These are phyloP conservation scores for Saururus chinensis DNA, from an alignment of 164 flowering plant genomes.

Conservation along the genomic window DNA sequence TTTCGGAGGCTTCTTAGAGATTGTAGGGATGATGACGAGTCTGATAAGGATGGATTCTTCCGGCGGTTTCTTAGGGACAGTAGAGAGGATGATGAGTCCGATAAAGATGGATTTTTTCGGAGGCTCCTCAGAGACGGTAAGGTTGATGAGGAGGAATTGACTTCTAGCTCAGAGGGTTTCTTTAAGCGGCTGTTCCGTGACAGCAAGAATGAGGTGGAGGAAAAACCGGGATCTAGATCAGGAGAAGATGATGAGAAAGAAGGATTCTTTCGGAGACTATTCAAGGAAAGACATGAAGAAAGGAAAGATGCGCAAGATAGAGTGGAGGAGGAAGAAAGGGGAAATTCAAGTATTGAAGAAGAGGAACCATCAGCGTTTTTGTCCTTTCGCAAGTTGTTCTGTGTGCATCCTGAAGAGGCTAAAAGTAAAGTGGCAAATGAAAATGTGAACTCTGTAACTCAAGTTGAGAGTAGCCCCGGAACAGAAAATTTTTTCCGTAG, in stretches of 20 bases:
- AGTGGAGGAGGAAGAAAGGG: constrained; percentile 30
- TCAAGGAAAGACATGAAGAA: constrained; percentile 79
- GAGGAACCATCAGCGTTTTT: constrained; percentile 81
- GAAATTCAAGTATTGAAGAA: constrained; percentile 37
- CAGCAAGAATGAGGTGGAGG: constrained; percentile 52
- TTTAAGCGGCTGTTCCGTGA: constrained; percentile 87
- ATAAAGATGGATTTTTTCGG: constrained; percentile 38
- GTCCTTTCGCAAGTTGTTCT: constrained; percentile 68
- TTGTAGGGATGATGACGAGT: constrained; percentile 27
- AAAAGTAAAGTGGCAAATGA: constrained; percentile 34
- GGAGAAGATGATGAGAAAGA: constrained; percentile 81
- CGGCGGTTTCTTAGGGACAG: constrained; percentile 16
- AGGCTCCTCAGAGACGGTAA: constrained; percentile 33
- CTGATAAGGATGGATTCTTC: constrained; percentile 42
- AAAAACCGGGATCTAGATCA: constrained; percentile 24
- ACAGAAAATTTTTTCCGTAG: constrained; percentile 91
- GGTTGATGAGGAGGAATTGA: constrained; percentile 30
- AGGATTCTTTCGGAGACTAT: constrained; percentile 76
- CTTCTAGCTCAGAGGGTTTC: constrained; percentile 71
- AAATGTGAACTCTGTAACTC: constrained; percentile 26
- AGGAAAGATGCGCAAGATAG: constrained; percentile 58
- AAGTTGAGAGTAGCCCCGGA: constrained; percentile 86
- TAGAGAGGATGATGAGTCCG: constrained; percentile 31
- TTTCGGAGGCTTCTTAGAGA: constrained; percentile 22
- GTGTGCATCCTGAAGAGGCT: constrained; percentile 84